A percentile compares a stretch with the other conserved stretches of the same genome.
phyloP scores from a whole-genome alignment of 345 rosid genomes.

The Gossypium rotundifolium region DNA sequence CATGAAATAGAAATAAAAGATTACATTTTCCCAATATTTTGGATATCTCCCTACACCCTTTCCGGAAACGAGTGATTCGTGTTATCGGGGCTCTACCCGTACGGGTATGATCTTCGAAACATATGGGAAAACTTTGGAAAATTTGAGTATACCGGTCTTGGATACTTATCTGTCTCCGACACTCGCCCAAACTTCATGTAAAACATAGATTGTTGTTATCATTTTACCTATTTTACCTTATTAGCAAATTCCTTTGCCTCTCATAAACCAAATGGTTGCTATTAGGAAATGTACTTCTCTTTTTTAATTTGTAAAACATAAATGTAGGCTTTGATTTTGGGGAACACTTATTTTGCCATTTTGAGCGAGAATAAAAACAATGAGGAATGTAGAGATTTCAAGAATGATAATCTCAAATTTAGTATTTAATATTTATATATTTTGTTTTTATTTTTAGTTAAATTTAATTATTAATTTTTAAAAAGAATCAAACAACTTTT shows the following conservation, averaged over 20 bases:
- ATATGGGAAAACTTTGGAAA: not conserved
- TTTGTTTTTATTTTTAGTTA: no score
- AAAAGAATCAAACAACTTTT: no score
- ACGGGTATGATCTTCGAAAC: not conserved
- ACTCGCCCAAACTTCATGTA: not conserved
- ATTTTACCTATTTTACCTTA: not conserved
- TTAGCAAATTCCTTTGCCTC: not conserved
- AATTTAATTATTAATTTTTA: no score
- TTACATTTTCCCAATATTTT: not conserved
- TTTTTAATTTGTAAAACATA: not conserved
- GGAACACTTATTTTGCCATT: not conserved
- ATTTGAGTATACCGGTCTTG: not conserved
- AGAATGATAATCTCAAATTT: no score
- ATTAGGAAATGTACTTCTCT: not conserved
- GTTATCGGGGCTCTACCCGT: no score
- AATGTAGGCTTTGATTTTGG: not conserved
- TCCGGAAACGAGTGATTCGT: no score
- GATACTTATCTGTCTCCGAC: not conserved
- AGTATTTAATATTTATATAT: no score
- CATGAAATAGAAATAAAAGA: slow-evolving; percentile 47
- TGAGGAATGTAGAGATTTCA: not conserved
- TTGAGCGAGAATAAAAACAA: not conserved
- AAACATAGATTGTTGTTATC: not conserved
- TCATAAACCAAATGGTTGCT: not conserved
- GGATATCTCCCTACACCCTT: no score